phyloP scores from a whole-genome alignment of 2,329 filamentous ascomycete genomes.

The Fusarium chaquense region DNA sequence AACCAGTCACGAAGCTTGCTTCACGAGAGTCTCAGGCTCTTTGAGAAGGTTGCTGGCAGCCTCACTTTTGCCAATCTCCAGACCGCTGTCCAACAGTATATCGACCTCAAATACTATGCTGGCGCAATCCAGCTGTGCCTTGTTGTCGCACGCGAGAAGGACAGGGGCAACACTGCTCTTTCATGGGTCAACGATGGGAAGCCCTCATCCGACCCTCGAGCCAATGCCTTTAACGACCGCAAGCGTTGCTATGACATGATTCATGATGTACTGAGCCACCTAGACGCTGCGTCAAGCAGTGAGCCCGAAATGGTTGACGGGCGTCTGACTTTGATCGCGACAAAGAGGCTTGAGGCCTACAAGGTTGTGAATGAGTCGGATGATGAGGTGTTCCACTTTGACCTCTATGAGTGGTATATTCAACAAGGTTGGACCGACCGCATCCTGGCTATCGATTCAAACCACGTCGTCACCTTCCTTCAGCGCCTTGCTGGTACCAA shows the following conservation, averaged over 20 bases:
- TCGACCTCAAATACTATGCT: conserved; percentile 87
- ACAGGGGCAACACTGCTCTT: conserved; percentile 87
- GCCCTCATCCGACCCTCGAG: conserved; percentile 77
- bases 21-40: conserved; percentile 88
- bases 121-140: conserved; percentile 91
- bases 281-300: conserved; percentile 77
- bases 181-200: conserved; percentile 89
- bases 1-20: conserved; percentile 83
- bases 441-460: conserved; percentile 84
- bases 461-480: conserved; percentile 88
- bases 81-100: conserved; percentile 82
- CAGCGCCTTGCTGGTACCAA: conserved; percentile 79
- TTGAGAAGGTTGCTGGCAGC: conserved; percentile 87
- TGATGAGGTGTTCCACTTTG: conserved; percentile 95
- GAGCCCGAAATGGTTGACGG: conserved; percentile 84
- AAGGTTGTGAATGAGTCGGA: conserved; percentile 87
- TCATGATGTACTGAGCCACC: conserved; percentile 80
- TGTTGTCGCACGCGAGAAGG: conserved; percentile 83
- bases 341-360: conserved; percentile 88
- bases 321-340: conserved; percentile 78
- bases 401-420: conserved; percentile 98
- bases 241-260: conserved; percentile 88
- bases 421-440: conserved; percentile 85
- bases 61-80: conserved; percentile 84
- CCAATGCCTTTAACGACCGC: conserved; percentile 75